A percentile compares a stretch with the other conserved stretches of the same genome.
These are phyloP conservation scores for Arthromyces matolae DNA, from an alignment of 768 basidiomycete genomes.

Conservation along the genomic window DNA sequence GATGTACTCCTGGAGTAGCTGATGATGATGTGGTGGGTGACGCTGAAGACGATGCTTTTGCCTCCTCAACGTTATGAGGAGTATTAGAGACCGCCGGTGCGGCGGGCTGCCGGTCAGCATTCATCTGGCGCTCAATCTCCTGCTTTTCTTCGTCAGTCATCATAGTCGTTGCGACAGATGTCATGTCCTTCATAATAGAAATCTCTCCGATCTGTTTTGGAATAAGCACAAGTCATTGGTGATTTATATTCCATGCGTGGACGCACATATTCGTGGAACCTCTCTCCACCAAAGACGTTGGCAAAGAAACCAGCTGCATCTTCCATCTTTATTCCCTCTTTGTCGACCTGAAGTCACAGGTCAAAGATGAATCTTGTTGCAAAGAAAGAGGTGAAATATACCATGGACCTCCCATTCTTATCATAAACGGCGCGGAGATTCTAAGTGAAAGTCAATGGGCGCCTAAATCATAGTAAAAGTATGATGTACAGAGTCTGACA, in stretches of 20 bases:
- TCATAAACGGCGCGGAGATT: constrained; percentile 90
- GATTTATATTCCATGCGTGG: background rate
- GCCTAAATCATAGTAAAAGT: constrained; percentile 4
- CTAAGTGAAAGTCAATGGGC: constrained; percentile 28
- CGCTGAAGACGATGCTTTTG: constrained; percentile 13
- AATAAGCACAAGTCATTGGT: background rate
- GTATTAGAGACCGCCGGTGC: constrained; percentile 23
- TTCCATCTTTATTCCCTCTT: constrained; percentile 76
- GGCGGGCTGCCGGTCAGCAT: constrained; percentile 28
- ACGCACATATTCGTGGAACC: constrained; percentile 85
- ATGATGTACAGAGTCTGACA: constrained; percentile 71
- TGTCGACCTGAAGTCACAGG: constrained; percentile 52
- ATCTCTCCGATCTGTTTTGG: constrained; percentile 87
- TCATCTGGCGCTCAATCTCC: constrained; percentile 75
- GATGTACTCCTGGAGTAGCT: constrained; percentile 13
- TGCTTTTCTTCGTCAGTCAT: constrained; percentile 92
- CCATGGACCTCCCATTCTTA: constrained; percentile 90
- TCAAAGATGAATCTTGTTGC: background rate
- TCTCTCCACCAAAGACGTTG: constrained; percentile 92
- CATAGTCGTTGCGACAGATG: constrained; percentile 77
- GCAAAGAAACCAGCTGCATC: constrained; percentile 95
- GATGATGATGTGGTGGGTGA: constrained; percentile 14
- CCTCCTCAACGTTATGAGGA: constrained; percentile 13
- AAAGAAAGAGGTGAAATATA: constrained; percentile 27
- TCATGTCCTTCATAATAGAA: constrained; percentile 91